Evolutionary conservation across 495 filamentous ascomycete genomes (phyloP), one percentile per base, ranked within the genome.

Genomic region (Darksidea phi): DNA sequence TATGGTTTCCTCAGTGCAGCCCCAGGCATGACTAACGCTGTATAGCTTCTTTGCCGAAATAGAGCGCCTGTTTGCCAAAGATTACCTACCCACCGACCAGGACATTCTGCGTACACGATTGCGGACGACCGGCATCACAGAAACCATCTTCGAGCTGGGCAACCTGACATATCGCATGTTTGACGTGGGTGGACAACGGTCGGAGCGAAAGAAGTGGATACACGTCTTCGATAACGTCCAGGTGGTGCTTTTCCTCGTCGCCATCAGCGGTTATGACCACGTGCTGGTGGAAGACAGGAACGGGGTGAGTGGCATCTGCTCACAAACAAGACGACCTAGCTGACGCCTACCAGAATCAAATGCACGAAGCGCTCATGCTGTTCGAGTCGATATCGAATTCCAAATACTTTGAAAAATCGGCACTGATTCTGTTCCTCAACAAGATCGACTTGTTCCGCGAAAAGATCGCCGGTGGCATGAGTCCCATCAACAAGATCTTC

Each of bases 161-260:
- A 91, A 97, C 69, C 78, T 99, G 70, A 97, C 91, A 28, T 99
- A 97, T 78, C 86, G 95, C 56, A 99, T 99, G 94, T 97, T 97
- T 78, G 94, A 99, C 74, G 94, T 99, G 32, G 94, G 94, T 81
- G 94, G 94, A 70, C 94, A 97, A 77, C 88, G 94, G 68, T 97
- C 95, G 1, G 94, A 99, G 77, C 88, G 94, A 66, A 99, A 99
- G 88, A 99, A 99, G 87, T 99, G 94, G 94, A 99, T 99, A 60
- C 94, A 99, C 80, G 96, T 93, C 80, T 98, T 98, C 78, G 94
- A 98, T 79, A 97, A 98, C 69, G 94, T 98, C 71, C 96, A 93
- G 46, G 96, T 94, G 17, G 96, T 98, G 67, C 88, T 98, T 36
- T 98, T 98, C 86, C 77, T 98, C 57, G 94, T 97, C 57, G 94